Evolutionary conservation across 2,329 filamentous ascomycete genomes (phyloP).

Genomic region (Chaetomiaceae sp.): DNA sequence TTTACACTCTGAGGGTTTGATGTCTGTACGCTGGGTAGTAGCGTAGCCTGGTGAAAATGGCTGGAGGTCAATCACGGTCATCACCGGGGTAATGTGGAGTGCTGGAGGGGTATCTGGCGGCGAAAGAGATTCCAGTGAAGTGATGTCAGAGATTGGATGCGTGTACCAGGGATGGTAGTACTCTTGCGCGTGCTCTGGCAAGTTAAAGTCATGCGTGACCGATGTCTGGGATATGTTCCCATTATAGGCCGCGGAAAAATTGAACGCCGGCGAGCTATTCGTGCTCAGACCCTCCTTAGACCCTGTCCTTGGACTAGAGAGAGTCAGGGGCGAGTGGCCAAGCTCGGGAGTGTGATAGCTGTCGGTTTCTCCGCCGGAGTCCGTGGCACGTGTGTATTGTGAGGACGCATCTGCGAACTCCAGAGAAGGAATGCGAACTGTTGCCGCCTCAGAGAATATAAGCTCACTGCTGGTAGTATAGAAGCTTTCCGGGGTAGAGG

Average conservation of each 20-base stretch:
- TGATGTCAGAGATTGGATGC: neutral
- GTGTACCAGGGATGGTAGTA: no score
- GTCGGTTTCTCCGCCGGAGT: neutral
- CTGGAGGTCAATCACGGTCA: neutral
- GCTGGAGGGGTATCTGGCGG: neutral
- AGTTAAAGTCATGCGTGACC: neutral
- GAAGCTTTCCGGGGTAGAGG: slow-evolving; percentile 34
- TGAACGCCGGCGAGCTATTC: neutral
- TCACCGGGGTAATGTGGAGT: neutral
- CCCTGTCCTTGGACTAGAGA: neutral
- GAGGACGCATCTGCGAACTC: no score
- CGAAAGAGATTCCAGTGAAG: neutral
- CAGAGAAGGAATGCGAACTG: slow-evolving; percentile 23
- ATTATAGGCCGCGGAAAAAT: neutral
- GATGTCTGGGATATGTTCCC: neutral
- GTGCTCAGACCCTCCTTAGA: no score
- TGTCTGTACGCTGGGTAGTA: no score
- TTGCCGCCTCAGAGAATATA: slow-evolving; percentile 32
- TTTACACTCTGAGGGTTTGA: neutral
- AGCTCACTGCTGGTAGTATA: slow-evolving; percentile 33
- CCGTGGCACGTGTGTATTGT: no score
- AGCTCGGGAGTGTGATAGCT: neutral
- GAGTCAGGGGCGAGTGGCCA: neutral
- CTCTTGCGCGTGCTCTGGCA: no score
- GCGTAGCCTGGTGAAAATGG: neutral